phyloP scores from a whole-genome alignment of 2,329 filamentous ascomycete species.

The Seiridium unicorne region DNA sequence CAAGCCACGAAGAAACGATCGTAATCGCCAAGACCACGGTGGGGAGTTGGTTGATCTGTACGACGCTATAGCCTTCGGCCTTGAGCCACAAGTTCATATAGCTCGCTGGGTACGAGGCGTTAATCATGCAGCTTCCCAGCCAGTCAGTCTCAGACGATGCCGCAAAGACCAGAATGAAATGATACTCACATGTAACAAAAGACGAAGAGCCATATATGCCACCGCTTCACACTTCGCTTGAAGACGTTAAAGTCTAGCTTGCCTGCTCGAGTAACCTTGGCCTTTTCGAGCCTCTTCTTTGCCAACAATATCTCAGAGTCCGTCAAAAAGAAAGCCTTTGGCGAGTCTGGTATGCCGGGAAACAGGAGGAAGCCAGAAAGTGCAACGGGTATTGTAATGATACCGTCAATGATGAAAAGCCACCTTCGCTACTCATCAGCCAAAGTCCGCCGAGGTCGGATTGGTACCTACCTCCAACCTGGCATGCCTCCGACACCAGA shows the following conservation, averaged over 20 bases:
- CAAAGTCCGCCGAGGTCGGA: neutral
- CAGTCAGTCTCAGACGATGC: too few relatives aligned
- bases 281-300: conserved; percentile 28
- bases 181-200: conserved; percentile 43
- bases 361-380: conserved; percentile 47
- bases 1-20: conserved; percentile 46
- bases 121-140: conserved; percentile 37
- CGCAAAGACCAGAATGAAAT: too few relatives aligned
- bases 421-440: conserved; percentile 19
- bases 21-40: conserved; percentile 47
- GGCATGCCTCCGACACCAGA: conserved; percentile 15
- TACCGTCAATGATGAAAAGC: conserved; percentile 55
- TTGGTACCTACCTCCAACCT: conserved; percentile 16
- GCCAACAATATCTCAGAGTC: conserved; percentile 33
- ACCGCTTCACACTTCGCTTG: conserved; percentile 42
- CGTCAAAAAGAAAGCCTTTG: conserved; percentile 33
- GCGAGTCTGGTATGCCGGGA: conserved; percentile 39
- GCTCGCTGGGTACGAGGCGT: conserved; percentile 40
- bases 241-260: conserved; percentile 41
- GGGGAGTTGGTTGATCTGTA: conserved; percentile 48
- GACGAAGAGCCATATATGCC: conserved; percentile 51
- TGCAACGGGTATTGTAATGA: conserved; percentile 52
- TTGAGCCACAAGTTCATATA: conserved; percentile 56
- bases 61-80: conserved; percentile 43
- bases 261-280: conserved; percentile 32